Conservation (phyloP, 108 stramenopile genomes). For the Cyclotella distinguenda region DNA sequence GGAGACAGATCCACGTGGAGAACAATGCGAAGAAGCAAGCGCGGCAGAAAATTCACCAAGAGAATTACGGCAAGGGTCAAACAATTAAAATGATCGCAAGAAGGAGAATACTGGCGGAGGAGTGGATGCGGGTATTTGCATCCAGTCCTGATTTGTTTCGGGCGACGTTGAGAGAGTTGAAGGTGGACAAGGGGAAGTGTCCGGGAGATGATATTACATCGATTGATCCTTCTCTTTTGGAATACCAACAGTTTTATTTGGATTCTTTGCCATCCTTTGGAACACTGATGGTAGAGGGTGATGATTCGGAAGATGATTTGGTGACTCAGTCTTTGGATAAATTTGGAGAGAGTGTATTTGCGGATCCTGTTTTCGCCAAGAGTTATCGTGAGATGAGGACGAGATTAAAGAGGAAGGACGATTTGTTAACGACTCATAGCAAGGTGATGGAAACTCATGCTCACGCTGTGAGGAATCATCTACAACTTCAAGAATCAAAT, state of each 20-base stretch:
- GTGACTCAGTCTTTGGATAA: slow-evolving; percentile 10
- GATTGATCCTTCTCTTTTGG: slow-evolving; percentile 27
- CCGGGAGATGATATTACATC: not conserved
- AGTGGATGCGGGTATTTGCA: slow-evolving; percentile 24
- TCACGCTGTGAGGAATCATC: not conserved
- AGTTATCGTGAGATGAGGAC: slow-evolving; percentile 39
- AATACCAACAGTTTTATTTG: slow-evolving; percentile 56
- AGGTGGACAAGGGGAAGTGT: slow-evolving; percentile 16
- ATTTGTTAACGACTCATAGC: not conserved
- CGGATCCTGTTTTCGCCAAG: slow-evolving; percentile 41
- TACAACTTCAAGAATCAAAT: too few species aligned
- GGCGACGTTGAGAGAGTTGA: slow-evolving; percentile 48
- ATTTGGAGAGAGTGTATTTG: slow-evolving; percentile 45
- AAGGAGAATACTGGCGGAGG: slow-evolving; percentile 7
- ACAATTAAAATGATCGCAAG: not conserved
- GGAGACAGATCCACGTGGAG: not conserved
- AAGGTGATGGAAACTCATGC: not conserved
- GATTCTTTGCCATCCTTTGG: slow-evolving; percentile 53
- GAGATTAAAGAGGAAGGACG: slow-evolving; percentile 2
- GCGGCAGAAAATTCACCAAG: not conserved
- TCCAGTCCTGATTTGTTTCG: slow-evolving; percentile 34
- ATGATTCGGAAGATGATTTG: slow-evolving; percentile 7
- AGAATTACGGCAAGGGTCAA: not conserved
- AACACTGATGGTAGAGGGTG: slow-evolving; percentile 10
- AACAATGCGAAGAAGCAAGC: not conserved